Conservation (phyloP, 306 rosid species). For the Urtica urens region DNA sequence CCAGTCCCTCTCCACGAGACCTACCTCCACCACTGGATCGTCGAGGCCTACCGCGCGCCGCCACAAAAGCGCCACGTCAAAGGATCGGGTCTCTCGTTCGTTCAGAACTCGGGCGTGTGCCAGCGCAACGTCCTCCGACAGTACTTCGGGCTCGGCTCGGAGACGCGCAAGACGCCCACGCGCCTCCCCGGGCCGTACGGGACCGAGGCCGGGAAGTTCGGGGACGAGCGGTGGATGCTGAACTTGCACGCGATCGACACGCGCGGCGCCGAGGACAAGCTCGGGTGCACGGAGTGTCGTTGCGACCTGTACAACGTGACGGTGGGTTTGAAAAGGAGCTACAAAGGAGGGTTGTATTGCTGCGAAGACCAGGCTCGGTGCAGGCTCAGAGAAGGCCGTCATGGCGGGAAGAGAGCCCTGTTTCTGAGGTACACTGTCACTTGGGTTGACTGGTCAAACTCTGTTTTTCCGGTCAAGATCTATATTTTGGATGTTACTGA, state of each 20-base stretch:
- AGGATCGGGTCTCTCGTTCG: constrained; percentile 1
- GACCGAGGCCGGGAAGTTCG: constrained; percentile 48
- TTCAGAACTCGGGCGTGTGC: constrained; percentile 49
- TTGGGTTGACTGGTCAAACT: constrained; percentile 67
- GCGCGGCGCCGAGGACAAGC: constrained; percentile 34
- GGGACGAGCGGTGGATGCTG: constrained; percentile 50
- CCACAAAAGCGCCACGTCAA: neutral
- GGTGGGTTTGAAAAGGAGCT: constrained; percentile 26
- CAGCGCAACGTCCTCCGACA: constrained; percentile 21
- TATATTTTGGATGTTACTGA: constrained; percentile 63
- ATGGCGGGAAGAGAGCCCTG: constrained; percentile 38
- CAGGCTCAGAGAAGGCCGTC: constrained; percentile 33
- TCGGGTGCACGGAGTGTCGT: constrained; percentile 58
- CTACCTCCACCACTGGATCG: constrained; percentile 67
- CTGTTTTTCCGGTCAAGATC: constrained; percentile 48
- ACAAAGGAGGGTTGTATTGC: constrained; percentile 48
- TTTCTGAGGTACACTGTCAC: constrained; percentile 54
- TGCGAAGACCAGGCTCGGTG: constrained; percentile 52
- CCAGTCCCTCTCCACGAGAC: constrained; percentile 58
- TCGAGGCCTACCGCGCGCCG: constrained; percentile 14
- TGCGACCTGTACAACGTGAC: constrained; percentile 63
- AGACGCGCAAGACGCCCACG: constrained; percentile 42
- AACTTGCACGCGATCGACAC: constrained; percentile 78
- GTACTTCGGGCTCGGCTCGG: constrained; percentile 64
- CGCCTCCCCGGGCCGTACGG: constrained; percentile 60